Conservation (phyloP, 2,329 filamentous ascomycete genomes). For the Pseudopyricularia cyperi region DNA sequence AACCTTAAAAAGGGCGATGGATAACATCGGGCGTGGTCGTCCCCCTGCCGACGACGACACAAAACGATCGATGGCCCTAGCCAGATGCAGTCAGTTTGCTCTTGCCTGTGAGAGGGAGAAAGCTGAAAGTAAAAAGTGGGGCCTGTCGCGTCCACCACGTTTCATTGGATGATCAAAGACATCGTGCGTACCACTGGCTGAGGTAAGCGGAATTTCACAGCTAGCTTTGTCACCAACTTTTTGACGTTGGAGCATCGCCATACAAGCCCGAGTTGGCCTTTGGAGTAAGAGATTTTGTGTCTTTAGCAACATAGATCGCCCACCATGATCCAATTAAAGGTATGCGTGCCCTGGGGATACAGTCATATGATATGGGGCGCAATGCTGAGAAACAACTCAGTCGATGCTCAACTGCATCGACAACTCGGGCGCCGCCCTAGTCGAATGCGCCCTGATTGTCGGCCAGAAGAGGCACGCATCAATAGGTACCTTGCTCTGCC, state of each 20-base stretch:
- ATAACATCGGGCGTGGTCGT: background rate
- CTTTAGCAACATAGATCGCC: conserved; percentile 6
- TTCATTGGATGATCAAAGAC: background rate
- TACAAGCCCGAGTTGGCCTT: background rate
- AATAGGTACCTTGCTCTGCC: conserved; percentile 54
- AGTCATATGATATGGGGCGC: background rate
- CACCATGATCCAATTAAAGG: conserved; percentile 91
- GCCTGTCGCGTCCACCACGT: no score
- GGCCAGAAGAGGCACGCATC: conserved; percentile 80
- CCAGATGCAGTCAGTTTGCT: no score
- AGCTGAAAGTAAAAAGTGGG: no score
- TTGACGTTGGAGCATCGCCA: background rate
- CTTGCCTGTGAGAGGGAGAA: no score
- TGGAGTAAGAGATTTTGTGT: background rate
- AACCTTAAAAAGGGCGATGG: background rate
- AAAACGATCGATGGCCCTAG: background rate
- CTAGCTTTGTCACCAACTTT: background rate
- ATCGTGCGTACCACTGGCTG: background rate
- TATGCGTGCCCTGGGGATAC: conserved; percentile 14
- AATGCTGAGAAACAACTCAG: conserved; percentile 28
- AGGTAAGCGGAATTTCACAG: background rate
- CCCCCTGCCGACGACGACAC: background rate
- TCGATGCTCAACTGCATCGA: conserved; percentile 99
- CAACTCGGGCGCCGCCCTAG: conserved; percentile 94
- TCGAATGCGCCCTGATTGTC: conserved; percentile 90